A percentile compares a stretch with the other conserved stretches of the same genome.
Evolutionary conservation across 2,329 filamentous ascomycete genomes (phyloP).

Genomic region (Sclerotinia minor): DNA sequence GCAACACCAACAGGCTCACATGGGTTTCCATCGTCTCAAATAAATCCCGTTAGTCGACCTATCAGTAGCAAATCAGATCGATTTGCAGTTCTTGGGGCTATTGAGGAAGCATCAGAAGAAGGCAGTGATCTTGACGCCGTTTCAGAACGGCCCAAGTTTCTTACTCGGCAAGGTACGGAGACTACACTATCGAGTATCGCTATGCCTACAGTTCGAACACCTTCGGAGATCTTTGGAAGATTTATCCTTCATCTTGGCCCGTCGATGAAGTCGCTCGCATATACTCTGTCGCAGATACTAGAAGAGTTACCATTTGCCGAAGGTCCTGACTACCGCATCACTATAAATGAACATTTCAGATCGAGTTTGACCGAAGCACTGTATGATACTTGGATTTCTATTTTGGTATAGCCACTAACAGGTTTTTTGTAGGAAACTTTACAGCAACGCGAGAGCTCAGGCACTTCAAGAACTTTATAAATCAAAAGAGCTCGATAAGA

Average conservation of each 20-base stretch:
- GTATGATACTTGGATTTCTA: slow-evolving; percentile 29
- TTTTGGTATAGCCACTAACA: not conserved
- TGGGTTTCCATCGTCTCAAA: not conserved
- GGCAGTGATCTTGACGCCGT: slow-evolving; percentile 50
- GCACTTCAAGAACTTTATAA: slow-evolving; percentile 80
- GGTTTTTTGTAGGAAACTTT: slow-evolving; percentile 54
- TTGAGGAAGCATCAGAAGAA: slow-evolving; percentile 63
- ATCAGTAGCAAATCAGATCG: slow-evolving; percentile 49
- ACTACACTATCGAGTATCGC: slow-evolving; percentile 34
- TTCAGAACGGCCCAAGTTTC: slow-evolving; percentile 18
- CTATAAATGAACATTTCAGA: slow-evolving; percentile 76
- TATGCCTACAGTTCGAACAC: slow-evolving; percentile 52
- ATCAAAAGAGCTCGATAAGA: slow-evolving; percentile 69
- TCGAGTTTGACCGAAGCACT: slow-evolving; percentile 80
- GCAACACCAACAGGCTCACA: slow-evolving; percentile 28
- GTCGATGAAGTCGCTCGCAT: slow-evolving; percentile 94
- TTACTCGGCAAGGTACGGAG: slow-evolving; percentile 29
- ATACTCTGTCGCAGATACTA: slow-evolving; percentile 84
- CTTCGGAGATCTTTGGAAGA: slow-evolving; percentile 84
- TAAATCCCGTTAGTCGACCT: slow-evolving; percentile 25
- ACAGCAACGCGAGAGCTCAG: slow-evolving; percentile 70
- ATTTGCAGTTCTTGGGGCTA: slow-evolving; percentile 55
- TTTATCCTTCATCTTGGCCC: slow-evolving; percentile 89
- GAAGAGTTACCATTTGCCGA: slow-evolving; percentile 81
- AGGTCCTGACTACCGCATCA: slow-evolving; percentile 66